Conservation (phyloP, 306 rosid genomes). For the Coriaria nepalensis region DNA sequence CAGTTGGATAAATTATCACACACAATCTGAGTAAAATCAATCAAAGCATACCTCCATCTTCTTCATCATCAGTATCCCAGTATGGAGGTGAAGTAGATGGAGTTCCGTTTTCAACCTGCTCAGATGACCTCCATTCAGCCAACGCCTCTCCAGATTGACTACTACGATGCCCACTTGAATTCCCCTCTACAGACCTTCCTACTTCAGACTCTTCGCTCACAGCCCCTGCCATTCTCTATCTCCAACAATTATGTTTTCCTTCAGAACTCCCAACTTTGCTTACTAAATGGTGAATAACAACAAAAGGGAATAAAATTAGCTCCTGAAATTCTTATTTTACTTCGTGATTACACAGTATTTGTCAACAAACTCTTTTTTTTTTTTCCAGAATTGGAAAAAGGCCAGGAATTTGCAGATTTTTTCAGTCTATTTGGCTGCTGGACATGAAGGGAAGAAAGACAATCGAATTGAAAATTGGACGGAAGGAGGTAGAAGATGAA, state of each 20-base stretch:
- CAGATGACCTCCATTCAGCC: constrained; percentile 95
- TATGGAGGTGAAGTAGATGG: constrained; percentile 91
- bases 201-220: constrained; percentile 66
- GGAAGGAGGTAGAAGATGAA: no score
- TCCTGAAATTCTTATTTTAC: no score
- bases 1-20: no score
- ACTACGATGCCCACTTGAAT: constrained; percentile 51
- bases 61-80: constrained; percentile 90
- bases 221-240: constrained; percentile 65
- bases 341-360: no score
- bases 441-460: no score
- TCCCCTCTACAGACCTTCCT: constrained; percentile 62
- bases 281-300: constrained; percentile 14
- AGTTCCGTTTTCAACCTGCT: constrained; percentile 95
- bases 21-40: no score
- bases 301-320: background rate
- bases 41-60: constrained; percentile 39
- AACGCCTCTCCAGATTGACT: constrained; percentile 79
- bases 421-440: no score
- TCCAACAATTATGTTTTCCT: constrained; percentile 20
- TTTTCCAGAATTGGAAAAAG: no score
- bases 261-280: constrained; percentile 21
- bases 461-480: no score
- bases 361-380: no score
- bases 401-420: no score